Conservation (phyloP, 2,329 filamentous ascomycete genomes). For the Metarhizium sp. region DNA sequence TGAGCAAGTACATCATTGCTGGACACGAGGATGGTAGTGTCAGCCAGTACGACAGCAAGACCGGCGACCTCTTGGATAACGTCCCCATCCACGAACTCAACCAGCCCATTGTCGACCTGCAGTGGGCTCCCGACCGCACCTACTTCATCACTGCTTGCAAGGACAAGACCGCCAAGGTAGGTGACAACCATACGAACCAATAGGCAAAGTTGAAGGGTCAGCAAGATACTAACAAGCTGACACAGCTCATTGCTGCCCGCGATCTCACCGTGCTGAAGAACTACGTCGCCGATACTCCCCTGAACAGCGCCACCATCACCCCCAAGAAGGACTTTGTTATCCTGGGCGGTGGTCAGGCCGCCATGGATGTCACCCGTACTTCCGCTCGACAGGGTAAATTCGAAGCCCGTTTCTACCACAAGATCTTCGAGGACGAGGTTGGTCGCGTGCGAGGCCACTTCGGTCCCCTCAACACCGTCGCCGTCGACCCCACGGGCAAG, state of each 20-base stretch:
- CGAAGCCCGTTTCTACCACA: conserved; percentile 99
- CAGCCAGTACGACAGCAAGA: conserved; percentile 87
- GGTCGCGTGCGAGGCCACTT: conserved; percentile 96
- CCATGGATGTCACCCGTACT: conserved; percentile 97
- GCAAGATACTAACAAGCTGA: conserved; percentile 2
- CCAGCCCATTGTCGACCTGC: conserved; percentile 78
- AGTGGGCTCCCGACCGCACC: conserved; percentile 88
- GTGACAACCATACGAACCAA: conserved; percentile 5
- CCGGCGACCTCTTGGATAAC: conserved; percentile 73
- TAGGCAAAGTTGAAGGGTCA: neutral
- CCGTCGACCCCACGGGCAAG: conserved; percentile 82
- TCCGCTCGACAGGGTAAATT: conserved; percentile 95
- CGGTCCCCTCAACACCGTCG: conserved; percentile 92
- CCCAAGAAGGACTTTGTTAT: conserved; percentile 97
- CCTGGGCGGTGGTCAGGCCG: conserved; percentile 93
- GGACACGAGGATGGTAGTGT: conserved; percentile 95
- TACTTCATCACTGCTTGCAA: conserved; percentile 98
- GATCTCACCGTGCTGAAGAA: conserved; percentile 91
- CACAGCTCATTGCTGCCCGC: conserved; percentile 67
- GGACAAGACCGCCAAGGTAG: conserved; percentile 88
- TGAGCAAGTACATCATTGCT: conserved; percentile 92
- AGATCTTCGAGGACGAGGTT: conserved; percentile 98
- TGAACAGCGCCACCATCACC: conserved; percentile 92
- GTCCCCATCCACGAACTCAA: conserved; percentile 79
- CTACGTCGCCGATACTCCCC: conserved; percentile 82